Conservation (phyloP, 305 asterid genomes). For the Fraxinus latifolia region DNA sequence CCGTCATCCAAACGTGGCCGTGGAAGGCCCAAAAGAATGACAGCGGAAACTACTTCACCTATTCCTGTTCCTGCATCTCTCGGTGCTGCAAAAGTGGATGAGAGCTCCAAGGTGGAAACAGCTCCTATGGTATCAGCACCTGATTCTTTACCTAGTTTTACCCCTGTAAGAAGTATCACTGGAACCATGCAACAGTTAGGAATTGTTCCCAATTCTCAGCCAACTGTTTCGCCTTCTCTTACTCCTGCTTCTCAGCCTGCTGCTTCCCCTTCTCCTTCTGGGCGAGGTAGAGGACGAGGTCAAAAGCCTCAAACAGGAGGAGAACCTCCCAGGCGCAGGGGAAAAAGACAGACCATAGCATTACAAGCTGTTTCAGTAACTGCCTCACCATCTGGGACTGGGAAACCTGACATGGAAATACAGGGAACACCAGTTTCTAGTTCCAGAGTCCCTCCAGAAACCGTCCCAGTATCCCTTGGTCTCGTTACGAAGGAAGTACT, state of each 20-base stretch:
- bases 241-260: conserved; percentile 41
- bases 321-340: conserved; percentile 74
- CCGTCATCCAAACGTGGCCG: conserved; percentile 87
- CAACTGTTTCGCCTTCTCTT: conserved; percentile 37
- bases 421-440: conserved; percentile 31
- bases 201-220: conserved; percentile 35
- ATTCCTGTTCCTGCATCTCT: conserved; percentile 39
- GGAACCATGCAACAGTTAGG: conserved; percentile 39
- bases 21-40: conserved; percentile 86
- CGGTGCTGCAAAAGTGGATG: conserved; percentile 40
- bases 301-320: conserved; percentile 52
- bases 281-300: conserved; percentile 82
- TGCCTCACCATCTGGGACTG: conserved; percentile 32
- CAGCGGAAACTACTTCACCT: conserved; percentile 39
- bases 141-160: conserved; percentile 34
- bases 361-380: conserved; percentile 39
- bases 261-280: conserved; percentile 51
- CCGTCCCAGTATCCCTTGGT: conserved; percentile 37
- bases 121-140: conserved; percentile 43
- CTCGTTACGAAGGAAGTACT: conserved; percentile 27
- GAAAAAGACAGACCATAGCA: conserved; percentile 50
- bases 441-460: conserved; percentile 22
- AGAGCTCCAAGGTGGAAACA: conserved; percentile 40
- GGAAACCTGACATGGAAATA: conserved; percentile 32
- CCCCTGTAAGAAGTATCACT: conserved; percentile 36